Evolutionary conservation across 805 yeast species (phyloP).

Genomic region (Kodamaea kakaduensis): DNA sequence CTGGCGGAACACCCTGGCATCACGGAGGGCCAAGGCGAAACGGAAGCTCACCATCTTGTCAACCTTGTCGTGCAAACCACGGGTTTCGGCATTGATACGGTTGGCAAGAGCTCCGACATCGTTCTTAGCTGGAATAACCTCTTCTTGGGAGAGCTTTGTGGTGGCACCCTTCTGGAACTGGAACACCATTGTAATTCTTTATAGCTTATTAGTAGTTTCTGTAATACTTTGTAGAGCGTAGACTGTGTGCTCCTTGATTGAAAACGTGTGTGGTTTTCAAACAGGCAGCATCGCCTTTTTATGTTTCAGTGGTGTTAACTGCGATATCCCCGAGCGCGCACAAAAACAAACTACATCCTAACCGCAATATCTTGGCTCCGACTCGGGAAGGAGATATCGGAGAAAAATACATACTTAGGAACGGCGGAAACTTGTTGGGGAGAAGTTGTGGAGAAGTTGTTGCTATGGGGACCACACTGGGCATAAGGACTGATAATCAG

Average conservation of each 20-base stretch:
- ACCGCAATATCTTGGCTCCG: conserved; percentile 1
- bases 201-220: not conserved
- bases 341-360: conserved; percentile 1
- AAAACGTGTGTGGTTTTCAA: too few relatives aligned
- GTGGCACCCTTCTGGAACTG: conserved; percentile 21
- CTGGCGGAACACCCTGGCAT: conserved; percentile 73
- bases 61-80: conserved; percentile 61
- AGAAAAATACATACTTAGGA: not conserved
- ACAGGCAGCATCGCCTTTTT: not conserved
- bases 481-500: too few relatives aligned
- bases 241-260: not conserved
- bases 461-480: too few relatives aligned
- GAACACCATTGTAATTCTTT: conserved; percentile 1
- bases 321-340: conserved; percentile 8
- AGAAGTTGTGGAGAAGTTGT: too few relatives aligned
- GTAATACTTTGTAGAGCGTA: not conserved
- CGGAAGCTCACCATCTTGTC: conserved; percentile 65
- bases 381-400: conserved; percentile 4
- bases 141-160: conserved; percentile 37
- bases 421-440: too few relatives aligned
- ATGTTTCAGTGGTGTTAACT: not conserved
- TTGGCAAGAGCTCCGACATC: conserved; percentile 82
- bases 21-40: conserved; percentile 71
- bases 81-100: conserved; percentile 70
- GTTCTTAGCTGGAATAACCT: conserved; percentile 70